Conservation (phyloP, 805 yeast species). For the Starmerella gropengiesseri region DNA sequence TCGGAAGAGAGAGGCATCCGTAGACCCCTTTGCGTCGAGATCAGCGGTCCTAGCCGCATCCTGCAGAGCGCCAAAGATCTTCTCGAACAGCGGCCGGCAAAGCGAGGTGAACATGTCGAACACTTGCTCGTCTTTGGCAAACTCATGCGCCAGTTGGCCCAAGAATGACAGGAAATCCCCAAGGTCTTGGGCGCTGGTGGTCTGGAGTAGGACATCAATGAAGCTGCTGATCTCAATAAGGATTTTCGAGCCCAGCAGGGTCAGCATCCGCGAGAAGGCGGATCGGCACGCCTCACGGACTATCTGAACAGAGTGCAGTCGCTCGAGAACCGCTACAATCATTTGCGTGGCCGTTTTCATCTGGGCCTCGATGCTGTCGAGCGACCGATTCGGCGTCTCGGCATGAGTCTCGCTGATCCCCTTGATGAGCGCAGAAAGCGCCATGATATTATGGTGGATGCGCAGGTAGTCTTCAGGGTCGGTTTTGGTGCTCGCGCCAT, state of each 20-base stretch:
- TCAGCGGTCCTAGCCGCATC: constrained; percentile 27
- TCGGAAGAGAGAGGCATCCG: constrained; percentile 46
- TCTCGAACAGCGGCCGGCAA: constrained; percentile 60
- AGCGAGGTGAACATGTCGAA: constrained; percentile 65
- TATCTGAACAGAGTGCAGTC: constrained; percentile 50
- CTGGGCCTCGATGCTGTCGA: constrained; percentile 35
- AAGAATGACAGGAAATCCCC: constrained; percentile 74
- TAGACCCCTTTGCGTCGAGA: constrained; percentile 32
- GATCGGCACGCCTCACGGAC: constrained; percentile 81
- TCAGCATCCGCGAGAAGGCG: constrained; percentile 76
- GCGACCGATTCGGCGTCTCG: constrained; percentile 5
- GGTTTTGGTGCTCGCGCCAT: constrained; percentile 29
- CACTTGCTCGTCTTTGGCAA: constrained; percentile 52
- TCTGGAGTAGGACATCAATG: constrained; percentile 53
- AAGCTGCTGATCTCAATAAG: constrained; percentile 52
- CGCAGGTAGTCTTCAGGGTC: constrained; percentile 35
- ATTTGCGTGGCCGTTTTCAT: constrained; percentile 69
- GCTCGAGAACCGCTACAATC: constrained; percentile 71
- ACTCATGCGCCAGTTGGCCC: constrained; percentile 77
- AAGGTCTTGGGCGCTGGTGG: constrained; percentile 53
- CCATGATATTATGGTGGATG: constrained; percentile 77
- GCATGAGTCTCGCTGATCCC: constrained; percentile 52
- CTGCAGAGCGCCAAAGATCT: constrained; percentile 43
- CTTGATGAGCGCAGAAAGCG: constrained; percentile 79
- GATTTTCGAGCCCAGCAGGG: constrained; percentile 48